Base-by-base conservation (phyloP, 345 rosid genomes). In the Pugionium cornutum region DNA sequence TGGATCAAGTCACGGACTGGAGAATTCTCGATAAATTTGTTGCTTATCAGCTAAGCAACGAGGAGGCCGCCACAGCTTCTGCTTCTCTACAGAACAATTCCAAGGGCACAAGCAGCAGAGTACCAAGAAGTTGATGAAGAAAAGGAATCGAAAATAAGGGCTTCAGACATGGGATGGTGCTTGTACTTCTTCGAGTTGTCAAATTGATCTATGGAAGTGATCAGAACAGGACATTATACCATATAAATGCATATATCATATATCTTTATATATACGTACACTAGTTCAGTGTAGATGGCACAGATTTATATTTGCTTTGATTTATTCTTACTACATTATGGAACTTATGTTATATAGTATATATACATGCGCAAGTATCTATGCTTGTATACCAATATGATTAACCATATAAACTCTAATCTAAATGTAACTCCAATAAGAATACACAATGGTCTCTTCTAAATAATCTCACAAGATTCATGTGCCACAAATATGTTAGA, bases 31-130 rank as follows among this genome's bases (percentile, higher is more conserved):
- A 95, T 76, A 91, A 95, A 63, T 91, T 95, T 62, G 97, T 95
- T 3, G 99, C 99, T 1, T 95, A 94, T 58, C 99, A 95, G 79
- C 82, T 95, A 7, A 91, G 97, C 78, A 85, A 89, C 36, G 99
- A 86, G 48, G 86, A 87, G 57, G 89, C 77, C 25, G 64, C 65
- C 43, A 48, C 69, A 46, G 64, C 73, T 48, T 67, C 73, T 67
- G 60, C 69, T 34, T 67, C 77, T 32, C 2, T 48, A 34, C 77
- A 74, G 48, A 67, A 62, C 43, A 74, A 60, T 66, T 52, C 45
- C 58, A 73, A 60, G 18, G 73, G 59, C 11, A 60, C 67, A 9
- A 46, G 57, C 77, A 66, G 25, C 6, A 31, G 60, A 69, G 36
- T 84, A 78, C 72, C 77, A 75, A 32, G 81, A 82, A 43, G 95